These are phyloP conservation scores for Phytophthora citricola DNA, from an alignment of 352 stramenopile genomes.

Conservation along the genomic window DNA sequence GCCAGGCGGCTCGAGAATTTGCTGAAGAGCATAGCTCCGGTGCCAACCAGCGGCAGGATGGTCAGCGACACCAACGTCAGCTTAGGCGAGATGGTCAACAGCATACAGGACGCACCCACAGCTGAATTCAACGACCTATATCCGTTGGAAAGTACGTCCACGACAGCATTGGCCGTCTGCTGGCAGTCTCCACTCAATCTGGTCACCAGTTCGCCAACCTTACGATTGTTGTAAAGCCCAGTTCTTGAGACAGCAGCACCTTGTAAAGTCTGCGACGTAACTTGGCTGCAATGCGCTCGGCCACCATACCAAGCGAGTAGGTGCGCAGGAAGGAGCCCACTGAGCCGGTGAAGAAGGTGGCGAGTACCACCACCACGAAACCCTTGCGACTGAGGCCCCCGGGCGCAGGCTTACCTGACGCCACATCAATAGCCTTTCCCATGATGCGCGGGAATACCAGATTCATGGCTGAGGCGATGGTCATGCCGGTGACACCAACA, in stretches of 20 bases:
- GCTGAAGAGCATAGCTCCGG: slow-evolving; percentile 84
- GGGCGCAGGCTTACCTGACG: slow-evolving; percentile 76
- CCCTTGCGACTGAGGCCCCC: slow-evolving; percentile 80
- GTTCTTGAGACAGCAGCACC: slow-evolving; percentile 81
- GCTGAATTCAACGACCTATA: slow-evolving; percentile 91
- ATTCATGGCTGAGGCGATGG: slow-evolving; percentile 88
- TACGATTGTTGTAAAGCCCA: slow-evolving; percentile 81
- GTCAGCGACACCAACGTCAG: slow-evolving; percentile 90
- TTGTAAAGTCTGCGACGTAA: slow-evolving; percentile 80
- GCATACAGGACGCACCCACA: slow-evolving; percentile 87
- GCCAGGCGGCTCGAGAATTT: slow-evolving; percentile 81
- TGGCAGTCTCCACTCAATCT: slow-evolving; percentile 89
- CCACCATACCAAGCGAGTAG: slow-evolving; percentile 91
- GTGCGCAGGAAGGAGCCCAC: slow-evolving; percentile 88
- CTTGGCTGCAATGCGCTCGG: slow-evolving; percentile 84
- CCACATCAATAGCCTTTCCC: slow-evolving; percentile 88
- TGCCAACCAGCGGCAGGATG: slow-evolving; percentile 81
- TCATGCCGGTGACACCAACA: slow-evolving; percentile 81
- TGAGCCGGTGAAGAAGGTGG: slow-evolving; percentile 85
- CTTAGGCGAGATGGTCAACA: slow-evolving; percentile 90
- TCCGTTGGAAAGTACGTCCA: slow-evolving; percentile 87
- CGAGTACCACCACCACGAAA: slow-evolving; percentile 87
- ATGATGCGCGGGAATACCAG: slow-evolving; percentile 91
- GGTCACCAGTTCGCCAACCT: slow-evolving; percentile 88
- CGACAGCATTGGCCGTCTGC: slow-evolving; percentile 88